Conservation (phyloP, 768 basidiomycete genomes). For the Boletellus ananas region DNA sequence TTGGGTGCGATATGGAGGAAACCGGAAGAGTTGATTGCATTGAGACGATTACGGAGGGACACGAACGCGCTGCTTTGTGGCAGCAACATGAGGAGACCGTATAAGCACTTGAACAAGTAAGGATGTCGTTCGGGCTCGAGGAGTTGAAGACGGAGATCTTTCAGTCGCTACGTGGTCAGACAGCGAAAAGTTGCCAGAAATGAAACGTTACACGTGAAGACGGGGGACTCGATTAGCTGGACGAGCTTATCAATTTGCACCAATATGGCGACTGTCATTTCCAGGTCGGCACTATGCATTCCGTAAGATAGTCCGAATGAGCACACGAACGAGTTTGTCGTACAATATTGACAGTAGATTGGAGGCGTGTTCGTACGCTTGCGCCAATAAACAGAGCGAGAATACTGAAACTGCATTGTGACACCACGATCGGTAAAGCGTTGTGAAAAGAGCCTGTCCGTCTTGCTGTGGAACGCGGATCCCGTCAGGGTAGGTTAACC, state of each 20-base stretch:
- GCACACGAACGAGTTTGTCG: conserved; percentile 19
- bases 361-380: conserved; percentile 98
- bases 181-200: not conserved
- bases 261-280: conserved; percentile 91
- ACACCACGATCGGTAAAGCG: conserved; percentile 96
- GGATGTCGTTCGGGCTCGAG: conserved; percentile 97
- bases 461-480: conserved; percentile 59
- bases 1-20: conserved; percentile 89
- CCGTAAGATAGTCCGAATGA: not conserved
- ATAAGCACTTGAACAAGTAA: conserved; percentile 94
- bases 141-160: conserved; percentile 86
- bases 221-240: conserved; percentile 95
- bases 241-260: conserved; percentile 98
- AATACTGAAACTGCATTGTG: conserved; percentile 97
- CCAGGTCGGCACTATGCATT: conserved; percentile 77
- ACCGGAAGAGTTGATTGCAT: conserved; percentile 92
- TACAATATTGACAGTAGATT: conserved; percentile 95
- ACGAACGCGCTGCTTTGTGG: conserved; percentile 97
- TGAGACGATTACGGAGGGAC: conserved; percentile 88
- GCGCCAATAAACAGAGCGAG: conserved; percentile 91
- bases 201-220: conserved; percentile 83
- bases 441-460: conserved; percentile 92
- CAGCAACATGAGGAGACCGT: conserved; percentile 93
- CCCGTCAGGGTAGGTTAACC: not conserved
- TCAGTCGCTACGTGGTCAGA: conserved; percentile 2